A percentile compares a stretch with the other conserved stretches of the same genome.
Evolutionary conservation across 2,329 filamentous ascomycete species (phyloP).

Genomic region (Diplodia mutila): DNA sequence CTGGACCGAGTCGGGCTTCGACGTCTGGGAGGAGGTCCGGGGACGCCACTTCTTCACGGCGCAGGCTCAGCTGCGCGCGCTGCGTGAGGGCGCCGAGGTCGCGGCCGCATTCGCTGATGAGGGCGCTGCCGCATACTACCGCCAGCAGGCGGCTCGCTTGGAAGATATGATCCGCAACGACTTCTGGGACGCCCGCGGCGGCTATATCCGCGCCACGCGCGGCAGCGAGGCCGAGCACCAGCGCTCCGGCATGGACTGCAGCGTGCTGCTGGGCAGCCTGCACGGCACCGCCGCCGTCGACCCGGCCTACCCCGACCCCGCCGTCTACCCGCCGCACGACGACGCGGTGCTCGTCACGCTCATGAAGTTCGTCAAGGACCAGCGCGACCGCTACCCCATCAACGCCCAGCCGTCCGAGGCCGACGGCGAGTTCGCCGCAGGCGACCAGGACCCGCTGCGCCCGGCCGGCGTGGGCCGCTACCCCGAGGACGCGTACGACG

Average conservation of each 20-base stretch:
- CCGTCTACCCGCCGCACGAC: slow-evolving; percentile 41
- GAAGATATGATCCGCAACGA: slow-evolving; percentile 37
- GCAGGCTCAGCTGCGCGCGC: slow-evolving; percentile 43
- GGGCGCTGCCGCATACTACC: slow-evolving; percentile 46
- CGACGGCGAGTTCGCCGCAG: slow-evolving; percentile 19
- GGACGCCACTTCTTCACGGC: slow-evolving; percentile 49
- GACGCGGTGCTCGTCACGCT: slow-evolving; percentile 45
- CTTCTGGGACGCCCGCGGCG: slow-evolving; percentile 45
- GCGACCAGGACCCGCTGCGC: slow-evolving; percentile 66
- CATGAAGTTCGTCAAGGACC: slow-evolving; percentile 40
- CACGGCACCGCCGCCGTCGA: slow-evolving; percentile 42
- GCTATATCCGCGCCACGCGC: slow-evolving; percentile 43
- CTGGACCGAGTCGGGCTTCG: slow-evolving; percentile 49
- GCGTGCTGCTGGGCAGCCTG: slow-evolving; percentile 43
- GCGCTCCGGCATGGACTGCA: slow-evolving; percentile 45
- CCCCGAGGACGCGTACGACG: slow-evolving; percentile 49
- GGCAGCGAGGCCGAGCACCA: slow-evolving; percentile 45
- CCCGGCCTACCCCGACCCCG: slow-evolving; percentile 56
- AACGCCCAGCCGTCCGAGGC: slow-evolving; percentile 35
- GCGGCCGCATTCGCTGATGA: slow-evolving; percentile 40
- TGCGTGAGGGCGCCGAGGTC: slow-evolving; percentile 41
- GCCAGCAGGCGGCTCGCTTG: slow-evolving; percentile 41
- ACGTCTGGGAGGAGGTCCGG: slow-evolving; percentile 52
- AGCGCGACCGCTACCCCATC: slow-evolving; percentile 44
- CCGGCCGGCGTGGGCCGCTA: slow-evolving; percentile 49